Conservation (phyloP, 2,329 filamentous ascomycete species). For the Cryoendolithus antarcticus region DNA sequence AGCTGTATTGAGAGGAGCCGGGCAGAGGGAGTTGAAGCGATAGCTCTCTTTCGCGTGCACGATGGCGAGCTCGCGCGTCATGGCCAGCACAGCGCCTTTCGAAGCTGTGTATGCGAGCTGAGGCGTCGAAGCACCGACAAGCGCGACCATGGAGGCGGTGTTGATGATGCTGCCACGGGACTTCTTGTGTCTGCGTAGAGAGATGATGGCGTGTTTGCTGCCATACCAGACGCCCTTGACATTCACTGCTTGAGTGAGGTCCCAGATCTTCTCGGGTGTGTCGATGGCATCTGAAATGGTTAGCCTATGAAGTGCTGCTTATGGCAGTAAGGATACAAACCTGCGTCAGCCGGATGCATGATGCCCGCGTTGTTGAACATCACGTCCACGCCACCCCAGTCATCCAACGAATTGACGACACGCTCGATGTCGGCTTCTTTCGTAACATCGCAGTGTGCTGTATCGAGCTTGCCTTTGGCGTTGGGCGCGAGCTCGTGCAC, state of each 20-base stretch:
- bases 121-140: constrained; percentile 76
- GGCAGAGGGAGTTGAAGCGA: constrained; percentile 83
- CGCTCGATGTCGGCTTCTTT: constrained; percentile 69
- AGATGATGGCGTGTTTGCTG: constrained; percentile 78
- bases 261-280: constrained; percentile 86
- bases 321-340: constrained; percentile 11
- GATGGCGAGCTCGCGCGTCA: constrained; percentile 84
- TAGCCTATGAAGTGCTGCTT: neutral
- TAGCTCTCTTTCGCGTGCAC: constrained; percentile 82
- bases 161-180: constrained; percentile 74
- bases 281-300: constrained; percentile 47
- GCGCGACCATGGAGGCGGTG: constrained; percentile 77
- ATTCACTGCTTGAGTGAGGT: constrained; percentile 85
- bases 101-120: constrained; percentile 88
- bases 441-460: constrained; percentile 62
- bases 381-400: constrained; percentile 78
- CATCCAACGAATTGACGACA: constrained; percentile 61
- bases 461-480: constrained; percentile 49
- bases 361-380: constrained; percentile 98
- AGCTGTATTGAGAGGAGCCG: constrained; percentile 83
- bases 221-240: constrained; percentile 98
- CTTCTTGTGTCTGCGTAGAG: constrained; percentile 71
- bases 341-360: constrained; percentile 63
- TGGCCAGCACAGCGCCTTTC: constrained; percentile 81
- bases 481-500: constrained; percentile 53